Base-by-base conservation (phyloP, 2,329 filamentous ascomycete genomes). In the Neofusicoccum cordaticola region DNA sequence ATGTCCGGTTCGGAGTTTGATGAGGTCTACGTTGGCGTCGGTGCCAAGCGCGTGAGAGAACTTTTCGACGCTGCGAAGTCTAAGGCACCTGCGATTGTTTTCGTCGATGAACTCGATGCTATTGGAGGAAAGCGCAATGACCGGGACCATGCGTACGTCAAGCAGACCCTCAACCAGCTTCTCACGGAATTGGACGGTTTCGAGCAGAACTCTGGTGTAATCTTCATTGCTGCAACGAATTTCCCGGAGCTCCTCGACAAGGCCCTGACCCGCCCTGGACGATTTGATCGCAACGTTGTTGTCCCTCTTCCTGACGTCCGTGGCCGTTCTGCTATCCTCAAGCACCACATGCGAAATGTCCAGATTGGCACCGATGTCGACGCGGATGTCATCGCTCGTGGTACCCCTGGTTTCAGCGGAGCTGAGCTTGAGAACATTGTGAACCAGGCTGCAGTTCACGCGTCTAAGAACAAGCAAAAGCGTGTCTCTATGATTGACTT, bases 1-100 rank as follows among this genome's bases (percentile, higher is more conserved):
- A 98, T 99, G 94, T 99, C 95, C 73, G 95, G 95, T 58, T 96
- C 92, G 65, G 95, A 99, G 77, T 99, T 99, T 74, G 95, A 99
- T 73, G 95, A 99, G 79, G 90, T 99, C 61, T 99, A 97, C 73
- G 96, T 99, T 41, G 95, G 95, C 74, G 95, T 99, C 62, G 93
- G 93, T 74, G 93, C 93, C 51, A 97, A 99, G 83, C 91, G 95
- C 73, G 94, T 99, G 56, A 92, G 95, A 66, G 95, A 97, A 67
- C 85, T 97, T n/a, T 96, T 97, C 77, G 81, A 84, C 51, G 88
- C 90, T 64, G 94, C 94, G 68, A 91, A 93, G 70, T 78, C 84
- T 68, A 97, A 98, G 81, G 89, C 93, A 2, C 94, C 94, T 31
- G 86, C 92, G 15, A 99, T 99, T 77, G 90, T 98, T 67, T 97